Evolutionary conservation across 1,139 yeast species (phyloP).

Genomic region (Zygosaccharomyces pseudobailii): DNA sequence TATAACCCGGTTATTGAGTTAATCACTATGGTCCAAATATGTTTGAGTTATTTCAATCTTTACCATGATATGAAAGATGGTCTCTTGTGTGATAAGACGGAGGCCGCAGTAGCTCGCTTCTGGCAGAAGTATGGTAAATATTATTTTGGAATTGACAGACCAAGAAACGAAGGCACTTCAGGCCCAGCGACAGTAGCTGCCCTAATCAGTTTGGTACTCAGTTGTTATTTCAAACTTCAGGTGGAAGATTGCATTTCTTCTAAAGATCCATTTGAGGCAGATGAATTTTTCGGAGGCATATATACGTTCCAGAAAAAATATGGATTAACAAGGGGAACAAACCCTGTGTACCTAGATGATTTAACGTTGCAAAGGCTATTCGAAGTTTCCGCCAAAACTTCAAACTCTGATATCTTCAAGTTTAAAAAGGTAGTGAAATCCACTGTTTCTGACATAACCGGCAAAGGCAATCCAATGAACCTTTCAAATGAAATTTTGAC

Average conservation of each 20-base stretch:
- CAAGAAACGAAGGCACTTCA: conserved; percentile 47
- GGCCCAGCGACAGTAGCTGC: conserved; percentile 61
- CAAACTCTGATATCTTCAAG: conserved; percentile 52
- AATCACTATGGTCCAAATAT: conserved; percentile 67
- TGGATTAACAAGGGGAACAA: conserved; percentile 41
- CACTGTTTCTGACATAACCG: conserved; percentile 65
- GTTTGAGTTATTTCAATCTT: conserved; percentile 72
- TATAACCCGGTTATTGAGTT: conserved; percentile 53
- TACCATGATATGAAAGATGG: conserved; percentile 74
- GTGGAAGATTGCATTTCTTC: conserved; percentile 76
- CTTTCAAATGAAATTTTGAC: conserved; percentile 47
- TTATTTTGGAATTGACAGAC: conserved; percentile 42
- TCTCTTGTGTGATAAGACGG: conserved; percentile 70
- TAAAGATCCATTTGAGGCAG: conserved; percentile 81
- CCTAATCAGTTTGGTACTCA: conserved; percentile 60
- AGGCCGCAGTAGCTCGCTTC: conserved; percentile 69
- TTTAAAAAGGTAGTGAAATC: conserved; percentile 64
- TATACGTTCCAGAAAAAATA: conserved; percentile 65
- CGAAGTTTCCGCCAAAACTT: conserved; percentile 50
- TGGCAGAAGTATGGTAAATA: conserved; percentile 73
- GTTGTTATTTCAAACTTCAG: conserved; percentile 62
- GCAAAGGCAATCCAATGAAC: conserved; percentile 37
- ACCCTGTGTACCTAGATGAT: conserved; percentile 57
- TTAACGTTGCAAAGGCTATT: conserved; percentile 59
- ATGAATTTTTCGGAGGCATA: conserved; percentile 57